A percentile compares a stretch with the other conserved stretches of the same genome.
phyloP scores from a whole-genome alignment of 306 rosid species.

The Myrica gale region DNA sequence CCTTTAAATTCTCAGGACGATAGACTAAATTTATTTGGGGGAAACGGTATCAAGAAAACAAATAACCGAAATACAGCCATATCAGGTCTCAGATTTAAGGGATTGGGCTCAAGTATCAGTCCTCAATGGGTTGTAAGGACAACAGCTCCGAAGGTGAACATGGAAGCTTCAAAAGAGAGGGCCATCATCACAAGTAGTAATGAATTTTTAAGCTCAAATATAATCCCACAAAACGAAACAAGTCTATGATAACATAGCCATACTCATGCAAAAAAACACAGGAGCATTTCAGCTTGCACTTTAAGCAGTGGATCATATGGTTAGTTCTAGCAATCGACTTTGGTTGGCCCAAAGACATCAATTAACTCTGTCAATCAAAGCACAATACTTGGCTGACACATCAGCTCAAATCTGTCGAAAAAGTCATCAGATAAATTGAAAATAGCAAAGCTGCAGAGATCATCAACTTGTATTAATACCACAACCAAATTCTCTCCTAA shows the following conservation, averaged over 20 bases:
- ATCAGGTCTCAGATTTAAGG: neutral
- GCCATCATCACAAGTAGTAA: neutral
- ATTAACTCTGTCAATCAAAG: neutral
- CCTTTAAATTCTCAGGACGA: neutral
- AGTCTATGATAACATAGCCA: neutral
- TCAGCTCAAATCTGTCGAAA: neutral
- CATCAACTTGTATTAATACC: neutral
- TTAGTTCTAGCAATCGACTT: neutral
- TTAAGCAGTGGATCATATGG: neutral
- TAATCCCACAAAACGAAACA: neutral
- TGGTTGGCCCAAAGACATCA: constrained; percentile 7
- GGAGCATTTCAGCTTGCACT: neutral
- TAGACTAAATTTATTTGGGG: neutral
- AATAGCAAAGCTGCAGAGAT: too few relatives aligned
- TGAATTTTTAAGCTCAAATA: neutral
- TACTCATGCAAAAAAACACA: neutral
- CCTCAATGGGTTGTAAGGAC: neutral
- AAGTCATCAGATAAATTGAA: neutral
- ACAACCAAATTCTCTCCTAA: neutral
- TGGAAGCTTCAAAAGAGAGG: neutral
- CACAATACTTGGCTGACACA: neutral
- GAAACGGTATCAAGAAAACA: neutral
- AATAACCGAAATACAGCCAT: neutral
- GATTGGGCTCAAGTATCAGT: neutral
- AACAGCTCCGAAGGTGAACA: neutral